Evolutionary conservation across 2,329 filamentous ascomycete genomes (phyloP), one percentile per base, ranked within the genome.

Genomic region (Mycosphaerella sp.): DNA sequence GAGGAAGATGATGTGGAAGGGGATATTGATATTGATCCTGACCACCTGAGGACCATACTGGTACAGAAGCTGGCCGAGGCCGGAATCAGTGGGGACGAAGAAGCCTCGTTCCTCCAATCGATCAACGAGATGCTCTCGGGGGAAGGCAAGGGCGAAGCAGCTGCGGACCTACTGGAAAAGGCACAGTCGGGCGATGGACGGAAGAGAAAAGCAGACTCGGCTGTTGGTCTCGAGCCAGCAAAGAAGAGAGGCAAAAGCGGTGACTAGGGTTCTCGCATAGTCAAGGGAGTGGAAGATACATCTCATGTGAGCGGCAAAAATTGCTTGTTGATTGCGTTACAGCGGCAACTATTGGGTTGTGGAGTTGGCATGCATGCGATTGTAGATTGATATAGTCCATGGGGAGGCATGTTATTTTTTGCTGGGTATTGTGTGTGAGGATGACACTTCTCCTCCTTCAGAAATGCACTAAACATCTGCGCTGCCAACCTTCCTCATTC

Each of bases 401-500:
- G 26, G 26, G 5, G 26, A 29, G 26, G 26, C 26, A 29, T 29
- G 6, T 29, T 6, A 29, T 29, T 29, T 29, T 7, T 29, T 29
- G 26, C 26, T 29, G 26, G 26, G 26, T 29, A 29, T 29, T 29
- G 26, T 6, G 26, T 29, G 26, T 29, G 26, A 29, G 5, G 26
- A 29, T 29, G 26, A 29, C 26, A 29, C 21, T 21, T 21, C 21
- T 21, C 21, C 21, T 21, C 21, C 26, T 29, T 6, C 26, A 29
- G 5, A 29, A 6, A 29, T 29, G 5, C 26, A 29, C 34, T 38
- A 38, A 11, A 38, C 10, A 38, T 38, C 34, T 38, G 34, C 34
- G 12, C 10, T 11, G 10, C 23, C 50, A 36, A 46, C 36, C 68
- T 76, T 85, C 72, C 84, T 81, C 42, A 95, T 84, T 7, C 82